Percentiles rank a stretch among this genome's conserved stretches.
phyloP scores from a whole-genome alignment of 2,329 filamentous ascomycete genomes.

The Xylariaceae sp. region DNA sequence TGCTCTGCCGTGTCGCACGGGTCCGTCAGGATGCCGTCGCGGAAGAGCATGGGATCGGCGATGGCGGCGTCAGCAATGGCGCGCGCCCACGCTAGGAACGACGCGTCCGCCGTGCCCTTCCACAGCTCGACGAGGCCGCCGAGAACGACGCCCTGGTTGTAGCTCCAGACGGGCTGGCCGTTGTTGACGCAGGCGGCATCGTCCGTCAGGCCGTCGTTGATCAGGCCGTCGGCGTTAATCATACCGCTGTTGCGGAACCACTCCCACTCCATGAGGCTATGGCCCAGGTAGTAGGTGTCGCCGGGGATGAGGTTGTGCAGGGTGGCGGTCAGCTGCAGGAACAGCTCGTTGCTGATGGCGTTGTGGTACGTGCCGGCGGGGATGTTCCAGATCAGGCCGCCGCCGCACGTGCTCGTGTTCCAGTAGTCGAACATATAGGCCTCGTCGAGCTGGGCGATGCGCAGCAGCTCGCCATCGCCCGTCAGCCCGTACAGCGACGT shows the following conservation, averaged over 20 bases:
- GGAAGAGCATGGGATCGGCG: constrained; percentile 41
- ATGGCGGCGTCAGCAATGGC: constrained; percentile 35
- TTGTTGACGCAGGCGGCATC: constrained; percentile 37
- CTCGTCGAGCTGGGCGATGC: constrained; percentile 49
- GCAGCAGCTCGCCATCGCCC: constrained; percentile 46
- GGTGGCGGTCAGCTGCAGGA: constrained; percentile 46
- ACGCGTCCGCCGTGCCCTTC: constrained; percentile 37
- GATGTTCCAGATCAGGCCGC: constrained; percentile 49
- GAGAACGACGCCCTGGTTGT: constrained; percentile 62
- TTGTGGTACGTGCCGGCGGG: constrained; percentile 44
- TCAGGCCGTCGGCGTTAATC: constrained; percentile 42
- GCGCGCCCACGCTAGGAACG: constrained; percentile 28
- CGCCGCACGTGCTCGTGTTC: constrained; percentile 46
- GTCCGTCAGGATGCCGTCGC: constrained; percentile 47
- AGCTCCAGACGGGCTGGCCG: constrained; percentile 46
- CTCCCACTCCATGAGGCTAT: constrained; percentile 46
- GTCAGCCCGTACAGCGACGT: constrained; percentile 53
- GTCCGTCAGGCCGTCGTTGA: constrained; percentile 48
- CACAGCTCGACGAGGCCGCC: constrained; percentile 58
- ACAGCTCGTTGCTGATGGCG: constrained; percentile 52
- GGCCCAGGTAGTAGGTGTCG: constrained; percentile 41
- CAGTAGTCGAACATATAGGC: constrained; percentile 50
- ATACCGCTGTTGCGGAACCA: constrained; percentile 47
- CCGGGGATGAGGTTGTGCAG: constrained; percentile 45
- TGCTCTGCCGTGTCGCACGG: constrained; percentile 38